Evolutionary conservation across 305 asterid species (phyloP).

Genomic region (Fraxinus paxiana): DNA sequence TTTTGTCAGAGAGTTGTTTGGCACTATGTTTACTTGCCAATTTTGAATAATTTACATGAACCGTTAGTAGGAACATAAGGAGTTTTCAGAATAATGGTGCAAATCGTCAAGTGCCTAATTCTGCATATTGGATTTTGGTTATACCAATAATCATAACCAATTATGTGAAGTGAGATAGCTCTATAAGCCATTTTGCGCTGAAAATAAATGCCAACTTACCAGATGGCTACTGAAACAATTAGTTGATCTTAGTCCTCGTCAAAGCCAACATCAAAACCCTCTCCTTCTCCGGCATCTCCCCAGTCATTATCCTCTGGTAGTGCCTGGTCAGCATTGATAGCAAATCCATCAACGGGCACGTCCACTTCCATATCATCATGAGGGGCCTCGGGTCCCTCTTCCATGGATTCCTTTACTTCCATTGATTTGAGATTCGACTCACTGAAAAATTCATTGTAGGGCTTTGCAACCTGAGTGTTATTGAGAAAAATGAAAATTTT

Average conservation of each 20-base stretch:
- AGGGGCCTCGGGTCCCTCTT: constrained; percentile 27
- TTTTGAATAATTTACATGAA: not conserved
- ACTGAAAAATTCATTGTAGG: constrained; percentile 64
- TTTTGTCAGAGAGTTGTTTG: not conserved
- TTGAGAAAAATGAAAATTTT: not conserved
- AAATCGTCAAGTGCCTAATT: not conserved
- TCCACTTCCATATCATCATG: constrained; percentile 42
- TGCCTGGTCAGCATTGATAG: constrained; percentile 31
- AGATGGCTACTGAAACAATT: constrained; percentile 13
- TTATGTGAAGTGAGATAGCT: not conserved
- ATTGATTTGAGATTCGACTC: constrained; percentile 46
- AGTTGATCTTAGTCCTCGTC: constrained; percentile 46
- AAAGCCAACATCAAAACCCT: constrained; percentile 41
- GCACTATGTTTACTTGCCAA: not conserved
- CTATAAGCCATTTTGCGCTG: not conserved
- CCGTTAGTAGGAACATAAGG: not conserved
- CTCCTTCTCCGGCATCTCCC: constrained; percentile 63
- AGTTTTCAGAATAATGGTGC: not conserved
- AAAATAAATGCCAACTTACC: not conserved
- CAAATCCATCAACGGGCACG: constrained; percentile 19
- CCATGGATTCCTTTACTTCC: constrained; percentile 35
- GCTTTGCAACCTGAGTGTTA: constrained; percentile 70
- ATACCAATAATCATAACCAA: not conserved
- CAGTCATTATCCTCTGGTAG: constrained; percentile 42
- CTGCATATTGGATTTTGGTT: not conserved